These are phyloP conservation scores for Leccinellum luteum DNA, from an alignment of 768 basidiomycete genomes.

Conservation along the genomic window DNA sequence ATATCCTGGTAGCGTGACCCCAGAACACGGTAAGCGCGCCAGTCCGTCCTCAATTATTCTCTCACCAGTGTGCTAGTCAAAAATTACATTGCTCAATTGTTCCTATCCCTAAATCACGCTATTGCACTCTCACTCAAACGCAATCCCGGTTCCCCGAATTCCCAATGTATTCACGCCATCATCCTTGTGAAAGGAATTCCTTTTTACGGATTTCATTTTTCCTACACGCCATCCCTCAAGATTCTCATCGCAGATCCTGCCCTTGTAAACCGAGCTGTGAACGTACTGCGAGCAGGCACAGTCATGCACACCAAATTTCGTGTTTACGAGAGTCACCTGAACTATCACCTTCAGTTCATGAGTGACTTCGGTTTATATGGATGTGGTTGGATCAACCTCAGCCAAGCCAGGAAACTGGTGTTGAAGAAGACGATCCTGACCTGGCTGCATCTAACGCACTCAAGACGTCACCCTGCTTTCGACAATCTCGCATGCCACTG, in stretches of 20 bases:
- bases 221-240: conserved; percentile 87
- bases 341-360: conserved; percentile 87
- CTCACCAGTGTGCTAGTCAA: conserved; percentile 51
- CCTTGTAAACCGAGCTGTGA: conserved; percentile 62
- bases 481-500: conserved; percentile 66
- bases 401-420: conserved; percentile 55
- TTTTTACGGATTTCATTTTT: conserved; percentile 92
- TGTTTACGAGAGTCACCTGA: conserved; percentile 89
- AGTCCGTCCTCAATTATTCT: not conserved
- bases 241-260: conserved; percentile 72
- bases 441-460: conserved; percentile 28
- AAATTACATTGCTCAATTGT: conserved; percentile 64
- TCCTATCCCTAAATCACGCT: conserved; percentile 79
- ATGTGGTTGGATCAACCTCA: conserved; percentile 84
- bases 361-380: conserved; percentile 94
- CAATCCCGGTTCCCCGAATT: conserved; percentile 55
- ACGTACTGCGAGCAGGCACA: conserved; percentile 78
- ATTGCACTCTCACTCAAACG: conserved; percentile 79
- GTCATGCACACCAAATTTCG: conserved; percentile 78
- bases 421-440: conserved; percentile 26
- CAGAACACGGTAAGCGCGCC: conserved; percentile 52
- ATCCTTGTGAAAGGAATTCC: conserved; percentile 90
- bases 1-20: conserved; percentile 66
- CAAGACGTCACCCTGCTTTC: conserved; percentile 54
- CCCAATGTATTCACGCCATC: conserved; percentile 70